phyloP scores from a whole-genome alignment of 1,284 basidiomycete species.

The Lentinus polychrous region DNA sequence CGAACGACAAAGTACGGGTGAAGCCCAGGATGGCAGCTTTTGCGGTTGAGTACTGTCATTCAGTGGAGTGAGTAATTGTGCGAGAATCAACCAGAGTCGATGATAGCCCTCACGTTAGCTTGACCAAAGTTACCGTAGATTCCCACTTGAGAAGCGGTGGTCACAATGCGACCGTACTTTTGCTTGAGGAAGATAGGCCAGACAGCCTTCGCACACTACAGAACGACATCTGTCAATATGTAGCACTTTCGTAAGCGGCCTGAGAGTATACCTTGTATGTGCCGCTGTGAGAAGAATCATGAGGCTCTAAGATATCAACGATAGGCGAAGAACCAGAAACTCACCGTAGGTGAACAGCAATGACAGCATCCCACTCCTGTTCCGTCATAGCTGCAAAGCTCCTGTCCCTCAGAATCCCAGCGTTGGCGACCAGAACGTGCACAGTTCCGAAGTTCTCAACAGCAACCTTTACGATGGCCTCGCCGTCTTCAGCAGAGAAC shows the following conservation, averaged over 20 bases:
- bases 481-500: slow-evolving; percentile 89
- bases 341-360: slow-evolving; percentile 81
- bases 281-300: slow-evolving; percentile 30
- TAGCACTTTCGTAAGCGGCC: neutral
- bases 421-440: slow-evolving; percentile 91
- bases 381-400: slow-evolving; percentile 88
- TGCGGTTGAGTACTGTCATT: slow-evolving; percentile 75
- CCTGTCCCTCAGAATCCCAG: slow-evolving; percentile 90
- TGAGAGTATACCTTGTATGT: slow-evolving; percentile 55
- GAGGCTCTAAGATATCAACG: neutral
- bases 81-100: neutral
- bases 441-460: slow-evolving; percentile 85
- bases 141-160: slow-evolving; percentile 89
- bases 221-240: neutral
- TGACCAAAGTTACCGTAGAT: slow-evolving; percentile 94
- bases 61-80: neutral
- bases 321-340: slow-evolving; percentile 13
- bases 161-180: slow-evolving; percentile 94
- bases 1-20: slow-evolving; percentile 85
- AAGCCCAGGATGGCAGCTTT: slow-evolving; percentile 93
- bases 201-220: slow-evolving; percentile 83
- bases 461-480: slow-evolving; percentile 84
- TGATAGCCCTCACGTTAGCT: slow-evolving; percentile 48
- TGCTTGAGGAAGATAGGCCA: slow-evolving; percentile 98
- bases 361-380: slow-evolving; percentile 91